Evolutionary conservation across 202 grass and related monocot genomes (phyloP), one percentile per base, ranked within the genome.

Genomic region (Panicum hallii): DNA sequence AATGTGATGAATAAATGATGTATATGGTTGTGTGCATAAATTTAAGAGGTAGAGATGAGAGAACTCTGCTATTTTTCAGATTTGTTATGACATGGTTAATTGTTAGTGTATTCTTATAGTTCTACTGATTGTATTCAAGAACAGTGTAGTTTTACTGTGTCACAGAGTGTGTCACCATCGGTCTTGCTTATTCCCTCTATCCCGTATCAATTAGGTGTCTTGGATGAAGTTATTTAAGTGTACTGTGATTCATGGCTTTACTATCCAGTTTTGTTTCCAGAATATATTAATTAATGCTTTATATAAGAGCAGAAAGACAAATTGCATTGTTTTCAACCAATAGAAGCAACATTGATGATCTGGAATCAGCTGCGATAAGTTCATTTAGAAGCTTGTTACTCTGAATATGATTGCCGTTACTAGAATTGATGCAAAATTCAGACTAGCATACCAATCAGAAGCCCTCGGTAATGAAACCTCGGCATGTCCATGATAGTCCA

Each of bases 381-480:
- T 46, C 40, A 55, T 67, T 54, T 17, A 45, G 38, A 63, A 84
- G 52, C 38, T 53, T 16, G 58, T 55, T 63, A 34, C 20, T 23
- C 44, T 44, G 9, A 80, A 70, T 20, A 38, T 7, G 41, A 46
- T 41, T 77, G 14, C 5, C 62, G 42, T 17, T 55, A 1, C n/a
- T 4, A 62, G 74, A 75, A 70, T 41, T 17, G 49, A 68, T 3
- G 28, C 9, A 11, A 45, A 79, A 44, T 52, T 56, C 20, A 72
- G 30, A 70, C 14, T 26, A 46, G 38, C 87, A 67, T 83, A 99
- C 96, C 96, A 66, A 99, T 95, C 32, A 99, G 89, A 85, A 99
- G 96, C 36, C 96, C 96, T 0, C 96, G 56, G 62, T 94, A 99
- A 69, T 90, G 86, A 87, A 99, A 95, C 67, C 96, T 99, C 32